A percentile compares a stretch with the other conserved stretches of the same genome.
Evolutionary conservation across 495 filamentous ascomycete species (phyloP).

Genomic region (Aspergillus indologenus): DNA sequence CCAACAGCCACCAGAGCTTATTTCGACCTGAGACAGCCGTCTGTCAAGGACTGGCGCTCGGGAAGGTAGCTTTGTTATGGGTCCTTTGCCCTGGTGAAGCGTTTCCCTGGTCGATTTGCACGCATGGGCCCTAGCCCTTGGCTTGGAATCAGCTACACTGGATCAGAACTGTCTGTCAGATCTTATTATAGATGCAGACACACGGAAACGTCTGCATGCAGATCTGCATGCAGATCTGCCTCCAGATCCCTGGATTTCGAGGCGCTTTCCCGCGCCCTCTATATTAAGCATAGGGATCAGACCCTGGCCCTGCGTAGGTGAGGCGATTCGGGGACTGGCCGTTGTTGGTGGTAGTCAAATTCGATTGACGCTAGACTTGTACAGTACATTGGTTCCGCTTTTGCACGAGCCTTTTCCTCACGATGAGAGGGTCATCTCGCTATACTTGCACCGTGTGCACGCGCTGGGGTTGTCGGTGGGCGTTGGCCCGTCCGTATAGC

Average conservation of each 20-base stretch:
- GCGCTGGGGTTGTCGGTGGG: neutral
- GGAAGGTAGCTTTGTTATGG: neutral
- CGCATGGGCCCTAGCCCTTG: neutral
- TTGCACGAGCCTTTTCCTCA: neutral
- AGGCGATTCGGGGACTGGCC: neutral
- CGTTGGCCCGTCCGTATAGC: neutral
- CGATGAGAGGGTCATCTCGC: neutral
- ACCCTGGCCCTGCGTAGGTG: neutral
- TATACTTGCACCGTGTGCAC: neutral
- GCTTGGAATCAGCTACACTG: neutral
- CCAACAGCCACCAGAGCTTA: slow-evolving; percentile 27
- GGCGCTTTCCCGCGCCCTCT: neutral
- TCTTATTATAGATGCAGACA: neutral
- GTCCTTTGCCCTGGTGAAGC: neutral
- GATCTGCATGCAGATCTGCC: neutral
- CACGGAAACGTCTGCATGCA: neutral
- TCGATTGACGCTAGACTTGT: too few relatives aligned
- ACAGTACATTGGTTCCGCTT: neutral
- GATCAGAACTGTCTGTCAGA: neutral
- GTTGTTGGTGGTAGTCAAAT: neutral
- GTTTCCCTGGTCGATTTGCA: neutral
- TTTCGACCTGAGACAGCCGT: slow-evolving; percentile 29
- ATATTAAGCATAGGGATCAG: neutral
- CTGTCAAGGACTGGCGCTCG: neutral
- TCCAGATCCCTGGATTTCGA: neutral